Percentiles rank a stretch among this genome's conserved stretches.
These are phyloP conservation scores for Chlorophyllum brunneum DNA, from an alignment of 768 basidiomycete genomes.

Conservation along the genomic window DNA sequence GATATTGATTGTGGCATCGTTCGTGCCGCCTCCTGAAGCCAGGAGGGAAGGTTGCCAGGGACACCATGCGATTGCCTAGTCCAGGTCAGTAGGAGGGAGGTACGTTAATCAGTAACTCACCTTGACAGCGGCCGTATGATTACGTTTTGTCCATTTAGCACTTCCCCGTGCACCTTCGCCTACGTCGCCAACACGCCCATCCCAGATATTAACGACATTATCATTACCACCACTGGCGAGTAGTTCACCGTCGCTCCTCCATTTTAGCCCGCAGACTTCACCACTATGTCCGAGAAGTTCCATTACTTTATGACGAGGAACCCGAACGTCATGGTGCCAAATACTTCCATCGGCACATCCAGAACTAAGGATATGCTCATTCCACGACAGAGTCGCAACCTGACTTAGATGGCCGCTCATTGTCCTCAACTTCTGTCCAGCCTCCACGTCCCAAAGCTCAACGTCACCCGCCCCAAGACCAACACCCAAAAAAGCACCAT, in stretches of 20 bases:
- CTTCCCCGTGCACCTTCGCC: constrained; percentile 46
- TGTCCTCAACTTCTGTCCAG: constrained; percentile 76
- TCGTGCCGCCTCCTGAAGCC: constrained; percentile 92
- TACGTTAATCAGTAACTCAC: constrained; percentile 24
- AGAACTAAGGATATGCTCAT: constrained; percentile 77
- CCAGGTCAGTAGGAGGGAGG: neutral
- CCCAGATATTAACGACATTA: constrained; percentile 98
- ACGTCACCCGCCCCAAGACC: constrained; percentile 81
- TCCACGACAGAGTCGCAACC: constrained; percentile 84
- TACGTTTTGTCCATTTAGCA: constrained; percentile 89
- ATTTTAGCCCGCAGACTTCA: constrained; percentile 90
- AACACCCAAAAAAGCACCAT: constrained; percentile 78
- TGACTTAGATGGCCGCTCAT: constrained; percentile 88
- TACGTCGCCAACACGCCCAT: constrained; percentile 68
- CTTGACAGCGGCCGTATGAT: constrained; percentile 87
- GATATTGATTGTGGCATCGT: constrained; percentile 85
- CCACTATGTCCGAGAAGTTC: constrained; percentile 88
- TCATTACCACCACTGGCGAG: constrained; percentile 96
- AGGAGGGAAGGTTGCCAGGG: constrained; percentile 93
- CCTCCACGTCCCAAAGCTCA: constrained; percentile 92
- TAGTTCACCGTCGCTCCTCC: constrained; percentile 84
- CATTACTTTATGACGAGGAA: constrained; percentile 84
- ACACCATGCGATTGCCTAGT: constrained; percentile 91
- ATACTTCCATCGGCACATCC: constrained; percentile 95
- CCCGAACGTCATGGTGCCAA: constrained; percentile 93